These are phyloP conservation scores for Podospora fimiseda DNA, from an alignment of 495 filamentous ascomycete genomes.

Conservation along the genomic window DNA sequence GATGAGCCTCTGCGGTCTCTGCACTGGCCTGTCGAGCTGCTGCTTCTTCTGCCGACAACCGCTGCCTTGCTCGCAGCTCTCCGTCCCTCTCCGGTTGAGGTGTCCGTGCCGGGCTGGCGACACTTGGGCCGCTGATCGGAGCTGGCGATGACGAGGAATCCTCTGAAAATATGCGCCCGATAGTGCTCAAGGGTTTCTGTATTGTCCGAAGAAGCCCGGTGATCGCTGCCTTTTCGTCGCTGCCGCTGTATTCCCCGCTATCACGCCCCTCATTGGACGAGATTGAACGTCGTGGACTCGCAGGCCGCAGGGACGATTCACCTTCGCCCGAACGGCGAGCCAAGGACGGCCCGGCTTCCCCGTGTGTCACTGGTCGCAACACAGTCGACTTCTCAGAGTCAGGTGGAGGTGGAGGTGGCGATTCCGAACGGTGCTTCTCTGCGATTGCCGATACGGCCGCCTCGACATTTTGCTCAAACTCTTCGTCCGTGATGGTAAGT, in stretches of 20 bases:
- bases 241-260: slow-evolving; percentile 31
- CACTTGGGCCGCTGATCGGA: slow-evolving; percentile 29
- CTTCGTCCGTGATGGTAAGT: slow-evolving; percentile 86
- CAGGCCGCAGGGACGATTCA: slow-evolving; percentile 28
- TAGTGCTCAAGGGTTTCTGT: slow-evolving; percentile 82
- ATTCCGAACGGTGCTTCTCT: slow-evolving; percentile 64
- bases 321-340: slow-evolving; percentile 40
- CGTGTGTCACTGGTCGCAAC: slow-evolving; percentile 33
- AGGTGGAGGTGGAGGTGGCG: slow-evolving; percentile 37
- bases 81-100: slow-evolving; percentile 49
- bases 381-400: slow-evolving; percentile 57
- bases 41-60: slow-evolving; percentile 71
- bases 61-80: slow-evolving; percentile 34
- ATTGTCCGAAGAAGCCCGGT: slow-evolving; percentile 85
- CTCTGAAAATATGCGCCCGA: slow-evolving; percentile 96
- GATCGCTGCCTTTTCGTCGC: slow-evolving; percentile 72
- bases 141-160: slow-evolving; percentile 43
- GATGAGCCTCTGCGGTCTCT: slow-evolving; percentile 80
- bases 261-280: slow-evolving; percentile 37
- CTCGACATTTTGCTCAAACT: slow-evolving; percentile 93
- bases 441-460: slow-evolving; percentile 94
- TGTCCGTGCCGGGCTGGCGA: slow-evolving; percentile 46
- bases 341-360: slow-evolving; percentile 21
- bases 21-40: slow-evolving; percentile 92
- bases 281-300: slow-evolving; percentile 33